Evolutionary conservation across 805 yeast genomes (phyloP).

Genomic region (Barnettozyma sucrosica): DNA sequence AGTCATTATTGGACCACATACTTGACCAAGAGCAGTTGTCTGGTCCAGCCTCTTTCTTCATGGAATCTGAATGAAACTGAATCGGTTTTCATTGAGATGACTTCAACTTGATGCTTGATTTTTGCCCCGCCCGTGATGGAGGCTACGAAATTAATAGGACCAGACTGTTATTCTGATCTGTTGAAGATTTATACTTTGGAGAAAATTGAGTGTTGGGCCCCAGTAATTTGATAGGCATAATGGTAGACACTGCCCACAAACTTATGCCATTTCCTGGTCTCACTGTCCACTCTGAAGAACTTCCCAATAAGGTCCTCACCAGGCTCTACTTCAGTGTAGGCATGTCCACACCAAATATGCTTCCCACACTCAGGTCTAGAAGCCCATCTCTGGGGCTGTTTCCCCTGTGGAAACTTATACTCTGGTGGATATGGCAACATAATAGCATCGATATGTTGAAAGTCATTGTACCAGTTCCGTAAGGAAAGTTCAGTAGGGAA

Average conservation of each 20-base stretch:
- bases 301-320: not conserved
- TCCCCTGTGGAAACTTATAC: constrained; percentile 7
- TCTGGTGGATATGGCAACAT: constrained; percentile 47
- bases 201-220: not conserved
- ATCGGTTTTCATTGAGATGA: no score
- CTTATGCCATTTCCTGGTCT: not conserved
- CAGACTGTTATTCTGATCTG: no score
- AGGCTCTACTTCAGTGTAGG: not conserved
- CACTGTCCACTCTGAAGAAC: not conserved
- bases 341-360: constrained; percentile 1
- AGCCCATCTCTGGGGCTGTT: not conserved
- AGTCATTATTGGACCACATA: no score
- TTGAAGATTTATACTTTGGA: not conserved
- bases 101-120: no score
- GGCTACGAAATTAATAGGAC: no score
- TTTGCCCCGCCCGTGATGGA: no score
- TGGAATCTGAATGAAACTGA: no score
- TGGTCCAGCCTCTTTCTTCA: no score
- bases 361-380: not conserved
- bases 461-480: constrained; percentile 30
- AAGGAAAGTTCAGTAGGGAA: constrained; percentile 20
- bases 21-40: no score
- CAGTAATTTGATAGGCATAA: not conserved
- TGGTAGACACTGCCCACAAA: not conserved
- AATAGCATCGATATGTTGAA: constrained; percentile 37